phyloP scores from a whole-genome alignment of 805 yeast genomes.

The Sungouiozyma intestinalis region DNA sequence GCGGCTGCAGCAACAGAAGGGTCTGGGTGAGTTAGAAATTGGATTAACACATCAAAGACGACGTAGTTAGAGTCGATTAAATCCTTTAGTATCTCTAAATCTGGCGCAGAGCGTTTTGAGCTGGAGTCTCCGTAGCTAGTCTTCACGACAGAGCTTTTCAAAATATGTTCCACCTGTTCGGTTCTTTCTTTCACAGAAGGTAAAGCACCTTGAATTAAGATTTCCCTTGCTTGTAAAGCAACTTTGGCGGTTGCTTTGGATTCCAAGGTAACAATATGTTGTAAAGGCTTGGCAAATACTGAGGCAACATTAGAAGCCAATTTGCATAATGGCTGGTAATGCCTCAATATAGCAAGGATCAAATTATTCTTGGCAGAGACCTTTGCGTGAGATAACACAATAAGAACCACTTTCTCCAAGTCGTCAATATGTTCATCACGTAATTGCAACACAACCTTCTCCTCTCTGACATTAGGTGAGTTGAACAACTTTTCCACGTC shows the following conservation, averaged over 20 bases:
- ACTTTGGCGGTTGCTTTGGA: conserved; percentile 88
- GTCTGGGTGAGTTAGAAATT: conserved; percentile 74
- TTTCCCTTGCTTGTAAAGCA: conserved; percentile 90
- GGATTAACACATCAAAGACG: conserved; percentile 91
- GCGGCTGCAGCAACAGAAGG: conserved; percentile 92
- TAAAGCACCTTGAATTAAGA: conserved; percentile 89
- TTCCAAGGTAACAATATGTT: conserved; percentile 76
- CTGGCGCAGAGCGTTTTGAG: conserved; percentile 69
- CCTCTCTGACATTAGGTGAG: conserved; percentile 70
- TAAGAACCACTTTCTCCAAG: conserved; percentile 57
- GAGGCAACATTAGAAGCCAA: conserved; percentile 59
- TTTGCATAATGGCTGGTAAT: conserved; percentile 71
- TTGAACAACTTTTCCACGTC: conserved; percentile 69
- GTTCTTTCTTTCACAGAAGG: conserved; percentile 95
- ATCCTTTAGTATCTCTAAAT: conserved; percentile 68
- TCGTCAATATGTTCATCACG: conserved; percentile 82
- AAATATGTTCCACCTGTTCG: conserved; percentile 93
- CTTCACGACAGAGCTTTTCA: conserved; percentile 83
- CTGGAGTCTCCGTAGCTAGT: conserved; percentile 81
- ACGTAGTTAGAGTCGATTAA: conserved; percentile 94
- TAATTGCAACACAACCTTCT: conserved; percentile 74
- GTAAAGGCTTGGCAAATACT: conserved; percentile 60
- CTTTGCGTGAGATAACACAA: conserved; percentile 81
- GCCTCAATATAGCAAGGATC: conserved; percentile 72
- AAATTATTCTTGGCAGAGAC: conserved; percentile 89